phyloP scores from a whole-genome alignment of 106 monocot genomes.

The Hemerocallis citrina region DNA sequence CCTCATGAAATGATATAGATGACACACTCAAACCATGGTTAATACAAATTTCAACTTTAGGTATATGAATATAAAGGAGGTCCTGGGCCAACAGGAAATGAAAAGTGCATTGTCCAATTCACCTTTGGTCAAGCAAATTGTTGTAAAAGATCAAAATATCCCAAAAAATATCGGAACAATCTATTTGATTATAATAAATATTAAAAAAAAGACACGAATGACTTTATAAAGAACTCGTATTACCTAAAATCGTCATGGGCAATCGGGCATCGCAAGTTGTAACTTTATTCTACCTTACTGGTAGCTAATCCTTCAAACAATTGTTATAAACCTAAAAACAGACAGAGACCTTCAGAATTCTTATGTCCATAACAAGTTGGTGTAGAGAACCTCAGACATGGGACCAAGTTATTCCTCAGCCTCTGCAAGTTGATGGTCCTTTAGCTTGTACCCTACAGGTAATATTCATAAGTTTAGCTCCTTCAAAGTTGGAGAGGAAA shows the following conservation, averaged over 20 bases:
- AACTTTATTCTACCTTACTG: too few species aligned
- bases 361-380: not conserved
- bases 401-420: not conserved
- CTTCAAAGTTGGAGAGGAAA: constrained; percentile 6
- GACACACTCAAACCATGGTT: too few species aligned
- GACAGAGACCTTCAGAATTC: not conserved
- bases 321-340: not conserved
- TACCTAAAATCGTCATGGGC: not conserved
- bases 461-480: constrained; percentile 5
- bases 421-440: not conserved
- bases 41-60: too few species aligned
- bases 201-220: not conserved
- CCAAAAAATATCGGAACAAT: not conserved
- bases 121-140: not conserved
- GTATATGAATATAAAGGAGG: not conserved
- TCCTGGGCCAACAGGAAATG: not conserved
- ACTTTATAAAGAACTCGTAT: not conserved
- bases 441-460: not conserved
- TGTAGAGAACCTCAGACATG: not conserved
- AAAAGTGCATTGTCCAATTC: not conserved
- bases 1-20: too few species aligned
- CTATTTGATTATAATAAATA: not conserved
- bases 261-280: too few species aligned
- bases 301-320: not conserved
- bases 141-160: not conserved